A percentile compares a stretch with the other conserved stretches of the same genome.
These are phyloP conservation scores for Podospora australis DNA, from an alignment of 495 filamentous ascomycete species.

Conservation along the genomic window DNA sequence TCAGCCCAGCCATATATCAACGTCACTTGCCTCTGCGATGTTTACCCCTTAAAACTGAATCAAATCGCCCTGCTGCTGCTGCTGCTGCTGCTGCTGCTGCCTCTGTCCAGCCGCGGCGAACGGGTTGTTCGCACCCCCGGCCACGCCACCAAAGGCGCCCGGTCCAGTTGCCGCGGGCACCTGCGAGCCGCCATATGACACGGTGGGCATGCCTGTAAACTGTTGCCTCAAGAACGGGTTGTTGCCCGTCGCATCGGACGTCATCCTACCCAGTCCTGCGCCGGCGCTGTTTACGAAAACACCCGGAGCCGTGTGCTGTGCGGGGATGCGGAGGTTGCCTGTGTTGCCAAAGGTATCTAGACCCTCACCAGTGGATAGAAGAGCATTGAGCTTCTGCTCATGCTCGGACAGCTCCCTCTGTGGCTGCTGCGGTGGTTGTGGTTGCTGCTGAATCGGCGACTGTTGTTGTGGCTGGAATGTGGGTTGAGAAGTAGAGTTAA, in stretches of 20 bases:
- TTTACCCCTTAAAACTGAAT: slow-evolving; percentile 68
- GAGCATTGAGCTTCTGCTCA: slow-evolving; percentile 80
- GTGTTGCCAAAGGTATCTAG: slow-evolving; percentile 97
- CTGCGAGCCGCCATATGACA: slow-evolving; percentile 47
- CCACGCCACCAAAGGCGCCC: slow-evolving; percentile 45
- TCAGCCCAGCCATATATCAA: background rate
- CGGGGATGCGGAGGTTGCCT: slow-evolving; percentile 87
- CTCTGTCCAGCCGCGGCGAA: slow-evolving; percentile 67
- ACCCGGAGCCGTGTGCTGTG: slow-evolving; percentile 94
- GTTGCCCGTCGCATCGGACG: slow-evolving; percentile 70
- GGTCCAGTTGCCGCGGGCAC: slow-evolving; percentile 76
- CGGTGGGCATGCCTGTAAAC: slow-evolving; percentile 71
- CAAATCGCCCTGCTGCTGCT: slow-evolving; percentile 64
- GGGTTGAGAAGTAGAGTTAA: slow-evolving; percentile 6
- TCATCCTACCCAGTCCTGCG: slow-evolving; percentile 61
- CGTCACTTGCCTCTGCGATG: background rate
- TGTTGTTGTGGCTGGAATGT: slow-evolving; percentile 23
- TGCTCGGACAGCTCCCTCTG: slow-evolving; percentile 63
- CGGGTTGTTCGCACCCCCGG: slow-evolving; percentile 54
- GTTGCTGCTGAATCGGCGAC: slow-evolving; percentile 31
- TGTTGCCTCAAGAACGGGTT: slow-evolving; percentile 85
- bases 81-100: slow-evolving; percentile 57
- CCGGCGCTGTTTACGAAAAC: slow-evolving; percentile 96
- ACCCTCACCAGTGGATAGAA: slow-evolving; percentile 80
- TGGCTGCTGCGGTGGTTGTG: slow-evolving; percentile 36